Percentiles rank a stretch among this genome's conserved stretches.
Evolutionary conservation across 768 basidiomycete genomes (phyloP).

Genomic region (Phylloporus sp.): DNA sequence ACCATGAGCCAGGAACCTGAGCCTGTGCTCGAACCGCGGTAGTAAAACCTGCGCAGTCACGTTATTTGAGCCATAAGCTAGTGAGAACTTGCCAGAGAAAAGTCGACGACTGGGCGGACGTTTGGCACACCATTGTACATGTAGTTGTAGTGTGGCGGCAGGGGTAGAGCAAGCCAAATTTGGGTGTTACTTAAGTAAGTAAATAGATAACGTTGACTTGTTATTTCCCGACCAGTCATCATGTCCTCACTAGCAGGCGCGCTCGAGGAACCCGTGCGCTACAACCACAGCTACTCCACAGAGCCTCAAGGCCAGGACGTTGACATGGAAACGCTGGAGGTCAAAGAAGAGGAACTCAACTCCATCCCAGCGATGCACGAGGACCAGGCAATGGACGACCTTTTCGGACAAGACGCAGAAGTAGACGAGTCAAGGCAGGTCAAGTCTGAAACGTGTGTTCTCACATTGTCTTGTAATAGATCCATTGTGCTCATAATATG

Average conservation of each 20-base stretch:
- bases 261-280: conserved; percentile 36
- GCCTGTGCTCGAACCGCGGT: not conserved
- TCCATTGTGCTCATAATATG: conserved; percentile 15
- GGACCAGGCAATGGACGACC: conserved; percentile 68
- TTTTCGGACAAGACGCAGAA: conserved; percentile 72
- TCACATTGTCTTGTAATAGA: conserved; percentile 3
- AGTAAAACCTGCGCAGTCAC: not conserved
- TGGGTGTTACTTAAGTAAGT: too few species aligned
- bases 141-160: not conserved
- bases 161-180: conserved; percentile 6
- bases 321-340: conserved; percentile 35
- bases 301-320: conserved; percentile 32
- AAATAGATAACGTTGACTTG: too few species aligned
- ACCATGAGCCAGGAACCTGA: not conserved
- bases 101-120: too few species aligned
- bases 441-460: conserved; percentile 45
- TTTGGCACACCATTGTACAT: too few species aligned
- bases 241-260: conserved; percentile 64
- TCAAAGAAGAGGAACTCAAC: conserved; percentile 17
- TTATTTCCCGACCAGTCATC: conserved; percentile 24
- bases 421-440: conserved; percentile 33
- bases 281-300: conserved; percentile 15
- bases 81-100: not conserved
- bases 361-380: conserved; percentile 2
- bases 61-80: not conserved